A percentile compares a stretch with the other conserved stretches of the same genome.
These are phyloP conservation scores for Melocanna baccifera DNA, from an alignment of 176 grass and related monocot species.

Conservation along the genomic window DNA sequence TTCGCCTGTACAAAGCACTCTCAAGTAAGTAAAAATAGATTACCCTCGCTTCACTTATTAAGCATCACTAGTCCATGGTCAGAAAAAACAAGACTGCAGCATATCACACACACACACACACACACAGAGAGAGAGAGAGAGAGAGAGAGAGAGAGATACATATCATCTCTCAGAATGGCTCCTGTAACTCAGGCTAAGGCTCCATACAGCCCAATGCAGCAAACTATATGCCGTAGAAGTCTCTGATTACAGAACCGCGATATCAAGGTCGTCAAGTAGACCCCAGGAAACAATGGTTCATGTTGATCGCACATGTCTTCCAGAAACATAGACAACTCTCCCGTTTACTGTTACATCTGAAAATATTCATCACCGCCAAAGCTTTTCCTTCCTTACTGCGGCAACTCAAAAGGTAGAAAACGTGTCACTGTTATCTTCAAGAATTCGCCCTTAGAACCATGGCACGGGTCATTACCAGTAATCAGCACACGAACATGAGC, in stretches of 20 bases:
- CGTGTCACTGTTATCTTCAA: background rate
- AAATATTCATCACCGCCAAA: background rate
- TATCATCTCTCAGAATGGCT: background rate
- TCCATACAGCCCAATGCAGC: background rate
- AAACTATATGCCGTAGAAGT: background rate
- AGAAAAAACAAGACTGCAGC: background rate
- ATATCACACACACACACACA: background rate
- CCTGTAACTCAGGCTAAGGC: background rate
- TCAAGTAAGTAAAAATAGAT: background rate
- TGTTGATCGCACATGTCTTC: background rate
- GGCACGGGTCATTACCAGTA: constrained; percentile 33
- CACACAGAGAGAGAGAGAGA: too few relatives aligned
- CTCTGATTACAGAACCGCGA: background rate
- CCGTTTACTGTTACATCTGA: background rate
- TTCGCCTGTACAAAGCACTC: background rate
- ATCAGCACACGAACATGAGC: constrained; percentile 41
- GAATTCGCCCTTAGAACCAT: background rate
- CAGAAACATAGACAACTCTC: background rate
- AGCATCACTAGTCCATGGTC: background rate
- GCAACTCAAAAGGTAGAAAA: background rate
- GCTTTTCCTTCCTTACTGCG: background rate
- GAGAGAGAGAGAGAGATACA: too few relatives aligned
- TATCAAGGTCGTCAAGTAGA: background rate
- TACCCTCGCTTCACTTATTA: background rate
- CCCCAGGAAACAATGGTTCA: background rate